Base-by-base conservation (phyloP, 2,329 filamentous ascomycete genomes). In the Lecanicillium sp. region DNA sequence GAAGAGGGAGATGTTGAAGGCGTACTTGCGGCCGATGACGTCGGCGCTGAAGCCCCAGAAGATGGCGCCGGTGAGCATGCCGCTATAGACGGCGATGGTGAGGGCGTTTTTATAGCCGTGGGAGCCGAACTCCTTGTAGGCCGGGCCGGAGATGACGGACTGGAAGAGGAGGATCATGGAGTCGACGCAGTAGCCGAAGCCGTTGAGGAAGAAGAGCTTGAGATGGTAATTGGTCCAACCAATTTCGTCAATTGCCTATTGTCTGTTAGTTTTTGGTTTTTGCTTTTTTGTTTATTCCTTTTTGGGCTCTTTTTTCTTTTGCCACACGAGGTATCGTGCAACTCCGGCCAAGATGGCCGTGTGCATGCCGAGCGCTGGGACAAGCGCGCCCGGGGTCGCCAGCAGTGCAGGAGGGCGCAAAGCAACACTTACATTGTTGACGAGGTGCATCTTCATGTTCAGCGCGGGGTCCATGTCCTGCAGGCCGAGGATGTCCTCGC, bases 1-100 rank as follows among this genome's bases (percentile, higher is more conserved):
- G 56, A 86, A 73, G 10, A 87, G 68, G 2, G 79, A 81, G 19
- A 78, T 65, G 56, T 87, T 87, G 67, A 87, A 88, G 5, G 84
- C 83, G 54, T 78, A 79, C 52, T 78, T 77, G 36, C 84, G 73
- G 5, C 83, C 84, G 51, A 87, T 81, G 27, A 87, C 73, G 57
- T 87, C 84, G 19, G 81, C 82, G 3, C 72, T 73, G 24, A 84
- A 63, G 2, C 83, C 83, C 83, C 83, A 87, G 64, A 86, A 86
- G 21, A 86, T 60, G 14, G 80, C 81, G 2, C 81, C 77, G 0
- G 68, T 52, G 44, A 74, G 68, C 68, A 74, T 74, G 14, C 75
- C 75, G 8, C 74, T 70, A 56, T 83, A 86, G 1, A 73, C 74
- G 5, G 83, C 75, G 42, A 86, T 75, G 2, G 77, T 85, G 38